Evolutionary conservation across 1,139 yeast genomes (phyloP).

Genomic region (Debaryomyces sp.): DNA sequence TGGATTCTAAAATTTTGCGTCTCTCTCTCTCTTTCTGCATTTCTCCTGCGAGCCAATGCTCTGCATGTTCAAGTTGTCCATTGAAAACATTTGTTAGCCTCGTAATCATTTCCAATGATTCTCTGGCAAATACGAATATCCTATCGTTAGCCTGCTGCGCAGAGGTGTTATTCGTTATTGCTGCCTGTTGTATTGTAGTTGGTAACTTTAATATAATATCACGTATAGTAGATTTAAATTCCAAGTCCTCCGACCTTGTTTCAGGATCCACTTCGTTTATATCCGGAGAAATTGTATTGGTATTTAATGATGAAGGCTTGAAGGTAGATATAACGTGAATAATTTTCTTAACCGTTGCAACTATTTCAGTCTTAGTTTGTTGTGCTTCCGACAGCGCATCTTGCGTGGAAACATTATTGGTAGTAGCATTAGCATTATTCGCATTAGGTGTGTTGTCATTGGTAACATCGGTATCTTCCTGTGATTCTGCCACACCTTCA

Average conservation of each 20-base stretch:
- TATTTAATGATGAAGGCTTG: conserved; percentile 65
- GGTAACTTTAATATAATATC: conserved; percentile 79
- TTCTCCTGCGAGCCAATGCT: conserved; percentile 70
- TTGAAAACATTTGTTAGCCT: conserved; percentile 83
- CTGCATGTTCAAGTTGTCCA: conserved; percentile 82
- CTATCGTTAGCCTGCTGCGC: conserved; percentile 56
- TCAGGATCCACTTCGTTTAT: conserved; percentile 10
- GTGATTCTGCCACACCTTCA: conserved; percentile 13
- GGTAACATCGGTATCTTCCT: conserved; percentile 11
- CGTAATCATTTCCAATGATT: conserved; percentile 84
- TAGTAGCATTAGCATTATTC: neutral
- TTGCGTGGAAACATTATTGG: neutral
- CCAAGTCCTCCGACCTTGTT: conserved; percentile 12
- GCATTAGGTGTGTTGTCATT: neutral
- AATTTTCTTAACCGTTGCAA: conserved; percentile 85
- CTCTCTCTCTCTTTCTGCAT: conserved; percentile 13
- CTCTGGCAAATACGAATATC: conserved; percentile 81
- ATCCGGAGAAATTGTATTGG: conserved; percentile 18
- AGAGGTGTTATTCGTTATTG: conserved; percentile 22
- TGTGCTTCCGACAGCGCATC: conserved; percentile 6
- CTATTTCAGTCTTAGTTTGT: conserved; percentile 73
- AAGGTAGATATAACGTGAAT: conserved; percentile 84
- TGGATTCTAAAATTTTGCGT: neutral
- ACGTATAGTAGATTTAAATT: conserved; percentile 70
- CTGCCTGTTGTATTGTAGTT: conserved; percentile 35